Conservation (phyloP, 768 basidiomycete species). For the Suillus plorans region DNA sequence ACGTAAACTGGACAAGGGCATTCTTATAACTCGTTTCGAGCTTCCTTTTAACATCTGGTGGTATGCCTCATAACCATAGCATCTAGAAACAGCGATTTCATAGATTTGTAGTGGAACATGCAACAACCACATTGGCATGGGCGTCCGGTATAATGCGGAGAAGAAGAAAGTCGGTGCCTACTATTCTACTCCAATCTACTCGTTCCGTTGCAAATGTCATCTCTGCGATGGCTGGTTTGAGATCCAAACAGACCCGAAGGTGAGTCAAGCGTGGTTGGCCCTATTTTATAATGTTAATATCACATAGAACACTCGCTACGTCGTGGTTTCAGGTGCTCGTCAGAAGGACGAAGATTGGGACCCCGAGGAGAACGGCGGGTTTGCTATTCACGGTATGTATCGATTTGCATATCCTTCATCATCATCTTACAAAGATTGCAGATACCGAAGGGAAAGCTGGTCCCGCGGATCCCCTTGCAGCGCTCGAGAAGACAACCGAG, state of each 20-base stretch:
- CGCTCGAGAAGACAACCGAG: slow-evolving; percentile 85
- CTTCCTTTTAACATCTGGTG: slow-evolving; percentile 97
- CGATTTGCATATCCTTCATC: background rate
- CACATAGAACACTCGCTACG: slow-evolving; percentile 87
- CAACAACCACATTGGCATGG: slow-evolving; percentile 96
- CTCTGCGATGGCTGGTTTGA: slow-evolving; percentile 97
- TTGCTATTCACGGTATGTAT: slow-evolving; percentile 74
- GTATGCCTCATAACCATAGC: slow-evolving; percentile 42
- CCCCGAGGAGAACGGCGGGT: slow-evolving; percentile 94
- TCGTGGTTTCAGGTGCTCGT: slow-evolving; percentile 89
- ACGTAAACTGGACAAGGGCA: slow-evolving; percentile 93
- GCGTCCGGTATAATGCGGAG: slow-evolving; percentile 99
- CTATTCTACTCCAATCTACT: slow-evolving; percentile 91
- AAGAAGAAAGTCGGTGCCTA: slow-evolving; percentile 97
- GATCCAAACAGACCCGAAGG: slow-evolving; percentile 97
- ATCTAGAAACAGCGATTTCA: slow-evolving; percentile 5
- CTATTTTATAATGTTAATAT: background rate
- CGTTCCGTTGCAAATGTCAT: slow-evolving; percentile 97
- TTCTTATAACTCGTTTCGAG: slow-evolving; percentile 94
- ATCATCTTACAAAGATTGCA: slow-evolving; percentile 23
- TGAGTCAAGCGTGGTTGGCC: slow-evolving; percentile 25
- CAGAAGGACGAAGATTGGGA: slow-evolving; percentile 97
- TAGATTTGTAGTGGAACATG: slow-evolving; percentile 71
- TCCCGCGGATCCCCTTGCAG: slow-evolving; percentile 81
- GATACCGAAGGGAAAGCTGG: slow-evolving; percentile 68